Conservation (phyloP, 2,329 filamentous ascomycete genomes). For the Elsinoe perseae region DNA sequence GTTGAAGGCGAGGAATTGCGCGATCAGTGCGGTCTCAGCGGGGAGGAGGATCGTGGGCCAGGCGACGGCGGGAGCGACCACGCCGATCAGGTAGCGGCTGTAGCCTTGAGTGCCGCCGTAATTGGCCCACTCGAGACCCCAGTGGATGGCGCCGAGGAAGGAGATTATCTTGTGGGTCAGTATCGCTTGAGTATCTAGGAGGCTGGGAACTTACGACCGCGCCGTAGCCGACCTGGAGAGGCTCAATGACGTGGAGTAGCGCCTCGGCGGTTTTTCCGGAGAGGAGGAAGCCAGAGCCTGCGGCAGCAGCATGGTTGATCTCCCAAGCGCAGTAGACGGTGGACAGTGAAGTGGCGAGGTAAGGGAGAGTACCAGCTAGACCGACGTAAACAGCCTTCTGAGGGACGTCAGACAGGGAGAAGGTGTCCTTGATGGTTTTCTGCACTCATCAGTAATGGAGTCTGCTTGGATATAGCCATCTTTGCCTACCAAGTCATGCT, state of each 20-base stretch:
- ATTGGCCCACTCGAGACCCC: constrained; percentile 79
- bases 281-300: constrained; percentile 58
- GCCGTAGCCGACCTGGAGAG: constrained; percentile 83
- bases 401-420: constrained; percentile 40
- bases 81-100: constrained; percentile 74
- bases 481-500: constrained; percentile 29
- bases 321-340: constrained; percentile 79
- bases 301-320: constrained; percentile 59
- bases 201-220: constrained; percentile 56
- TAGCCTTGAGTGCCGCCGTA: constrained; percentile 61
- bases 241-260: constrained; percentile 68
- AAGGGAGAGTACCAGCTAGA: constrained; percentile 49
- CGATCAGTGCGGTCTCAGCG: constrained; percentile 73
- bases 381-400: constrained; percentile 43
- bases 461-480: not conserved
- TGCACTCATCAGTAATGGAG: constrained; percentile 20
- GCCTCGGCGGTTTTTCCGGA: constrained; percentile 63
- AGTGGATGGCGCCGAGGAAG: constrained; percentile 88
- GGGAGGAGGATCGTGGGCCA: constrained; percentile 87
- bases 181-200: not conserved
- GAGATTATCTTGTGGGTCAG: constrained; percentile 61
- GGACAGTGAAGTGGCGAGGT: constrained; percentile 72
- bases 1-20: constrained; percentile 78
- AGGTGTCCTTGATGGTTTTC: constrained; percentile 44
- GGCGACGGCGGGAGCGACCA: constrained; percentile 69